A percentile compares a stretch with the other conserved stretches of the same genome.
Conservation (phyloP, 83 land plant species). For the Thuja plicata region DNA sequence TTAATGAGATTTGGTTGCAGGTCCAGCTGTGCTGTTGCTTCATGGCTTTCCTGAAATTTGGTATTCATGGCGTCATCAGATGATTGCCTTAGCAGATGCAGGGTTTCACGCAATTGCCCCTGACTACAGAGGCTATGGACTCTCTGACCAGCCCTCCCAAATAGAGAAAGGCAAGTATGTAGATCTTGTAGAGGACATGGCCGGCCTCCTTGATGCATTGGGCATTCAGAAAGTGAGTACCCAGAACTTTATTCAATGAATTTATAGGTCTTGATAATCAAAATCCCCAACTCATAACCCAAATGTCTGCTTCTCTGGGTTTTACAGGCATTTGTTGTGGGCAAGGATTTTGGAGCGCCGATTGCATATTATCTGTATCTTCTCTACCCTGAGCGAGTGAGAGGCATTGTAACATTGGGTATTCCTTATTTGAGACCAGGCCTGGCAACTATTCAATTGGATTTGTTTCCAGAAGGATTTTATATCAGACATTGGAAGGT, state of each 20-base stretch:
- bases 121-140: conserved; percentile 68
- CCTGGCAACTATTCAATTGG: background rate
- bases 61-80: conserved; percentile 83
- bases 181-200: conserved; percentile 41
- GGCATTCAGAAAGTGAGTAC: conserved; percentile 7
- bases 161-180: conserved; percentile 25
- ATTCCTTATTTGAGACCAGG: conserved; percentile 23
- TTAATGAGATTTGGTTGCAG: background rate
- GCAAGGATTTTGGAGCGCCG: conserved; percentile 66
- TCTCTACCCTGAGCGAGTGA: conserved; percentile 41
- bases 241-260: background rate
- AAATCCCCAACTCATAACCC: too few species aligned
- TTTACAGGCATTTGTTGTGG: conserved; percentile 29
- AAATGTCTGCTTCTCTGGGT: background rate
- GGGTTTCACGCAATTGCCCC: conserved; percentile 64
- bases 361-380: conserved; percentile 48
- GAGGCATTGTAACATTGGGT: conserved; percentile 35
- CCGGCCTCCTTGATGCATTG: conserved; percentile 45
- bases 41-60: conserved; percentile 83
- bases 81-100: conserved; percentile 54
- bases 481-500: conserved; percentile 9
- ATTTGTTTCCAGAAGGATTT: background rate
- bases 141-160: conserved; percentile 44
- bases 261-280: background rate
- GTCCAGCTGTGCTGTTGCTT: conserved; percentile 43